Evolutionary conservation across 2,329 filamentous ascomycete species (phyloP).

Genomic region (Nannizzia gypsea): DNA sequence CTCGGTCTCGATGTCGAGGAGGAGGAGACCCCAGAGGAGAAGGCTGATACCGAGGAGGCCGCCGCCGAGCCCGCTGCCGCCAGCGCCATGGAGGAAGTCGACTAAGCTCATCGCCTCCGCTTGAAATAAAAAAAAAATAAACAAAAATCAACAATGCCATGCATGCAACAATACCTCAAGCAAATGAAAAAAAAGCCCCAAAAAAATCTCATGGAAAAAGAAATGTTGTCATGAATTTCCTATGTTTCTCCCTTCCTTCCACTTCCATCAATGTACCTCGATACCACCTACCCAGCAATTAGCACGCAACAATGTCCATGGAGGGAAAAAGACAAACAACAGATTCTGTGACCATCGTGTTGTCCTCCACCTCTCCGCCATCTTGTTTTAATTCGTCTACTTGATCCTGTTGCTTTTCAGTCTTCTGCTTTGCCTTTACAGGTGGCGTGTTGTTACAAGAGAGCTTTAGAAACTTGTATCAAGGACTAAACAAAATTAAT

Average conservation of each 20-base stretch:
- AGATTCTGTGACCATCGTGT: too few relatives aligned
- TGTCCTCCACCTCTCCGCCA: too few relatives aligned
- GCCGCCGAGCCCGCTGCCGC: conserved; percentile 59
- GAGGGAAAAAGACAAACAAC: neutral
- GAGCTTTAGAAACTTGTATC: neutral
- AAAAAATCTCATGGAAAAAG: neutral
- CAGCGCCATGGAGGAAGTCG: conserved; percentile 99
- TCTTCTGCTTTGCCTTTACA: neutral
- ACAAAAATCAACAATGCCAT: neutral
- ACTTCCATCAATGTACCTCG: neutral
- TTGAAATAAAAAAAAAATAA: neutral
- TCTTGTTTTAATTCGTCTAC: neutral
- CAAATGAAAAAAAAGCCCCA: neutral
- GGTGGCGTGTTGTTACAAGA: neutral
- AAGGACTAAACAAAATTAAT: conserved; percentile 1
- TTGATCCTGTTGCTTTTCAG: neutral
- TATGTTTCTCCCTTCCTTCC: neutral
- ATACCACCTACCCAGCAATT: neutral
- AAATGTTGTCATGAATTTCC: conserved; percentile 7
- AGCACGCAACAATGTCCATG: too few relatives aligned
- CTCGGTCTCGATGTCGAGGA: conserved; percentile 96
- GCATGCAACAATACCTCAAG: neutral
- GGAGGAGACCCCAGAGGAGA: conserved; percentile 55
- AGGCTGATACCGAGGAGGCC: conserved; percentile 44
- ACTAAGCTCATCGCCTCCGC: conserved; percentile 47